These are phyloP conservation scores for Buddleja alternifolia DNA, from an alignment of 257 asterid species.

Conservation along the genomic window DNA sequence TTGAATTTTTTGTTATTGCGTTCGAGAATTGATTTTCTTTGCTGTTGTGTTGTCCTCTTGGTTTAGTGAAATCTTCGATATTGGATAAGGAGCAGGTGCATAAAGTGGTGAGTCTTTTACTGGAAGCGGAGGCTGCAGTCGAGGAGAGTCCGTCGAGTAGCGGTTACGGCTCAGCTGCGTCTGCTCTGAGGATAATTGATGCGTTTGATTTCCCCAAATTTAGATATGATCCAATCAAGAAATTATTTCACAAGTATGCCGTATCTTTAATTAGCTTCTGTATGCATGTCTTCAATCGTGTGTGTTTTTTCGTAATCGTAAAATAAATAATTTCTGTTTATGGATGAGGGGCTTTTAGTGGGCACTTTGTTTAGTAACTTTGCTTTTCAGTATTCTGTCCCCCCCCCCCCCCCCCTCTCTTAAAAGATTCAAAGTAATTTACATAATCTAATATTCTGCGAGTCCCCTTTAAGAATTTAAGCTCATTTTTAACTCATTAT, in stretches of 20 bases:
- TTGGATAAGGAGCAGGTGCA: constrained; percentile 78
- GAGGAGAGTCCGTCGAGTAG: constrained; percentile 55
- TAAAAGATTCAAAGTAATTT: neutral
- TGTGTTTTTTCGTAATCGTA: constrained; percentile 17
- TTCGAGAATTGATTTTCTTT: neutral
- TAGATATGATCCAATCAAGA: constrained; percentile 76
- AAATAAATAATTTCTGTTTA: neutral
- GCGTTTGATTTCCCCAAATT: constrained; percentile 81
- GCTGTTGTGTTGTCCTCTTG: neutral
- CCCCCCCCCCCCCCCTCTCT: too few relatives aligned
- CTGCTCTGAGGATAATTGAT: constrained; percentile 71
- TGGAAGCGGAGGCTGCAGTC: constrained; percentile 66
- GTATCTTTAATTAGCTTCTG: neutral
- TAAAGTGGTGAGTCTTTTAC: constrained; percentile 54
- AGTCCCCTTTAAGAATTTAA: neutral
- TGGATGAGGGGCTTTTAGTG: constrained; percentile 7
- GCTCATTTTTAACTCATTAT: too few relatives aligned
- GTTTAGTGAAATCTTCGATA: constrained; percentile 79
- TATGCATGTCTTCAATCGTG: too few relatives aligned
- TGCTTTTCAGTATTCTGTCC: neutral
- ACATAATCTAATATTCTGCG: neutral
- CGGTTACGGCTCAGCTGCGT: constrained; percentile 40
- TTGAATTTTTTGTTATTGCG: neutral
- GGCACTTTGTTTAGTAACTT: neutral
- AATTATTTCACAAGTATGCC: constrained; percentile 66